Conservation (phyloP, 176 grass and related monocot species). For the Luzula sylvatica region DNA sequence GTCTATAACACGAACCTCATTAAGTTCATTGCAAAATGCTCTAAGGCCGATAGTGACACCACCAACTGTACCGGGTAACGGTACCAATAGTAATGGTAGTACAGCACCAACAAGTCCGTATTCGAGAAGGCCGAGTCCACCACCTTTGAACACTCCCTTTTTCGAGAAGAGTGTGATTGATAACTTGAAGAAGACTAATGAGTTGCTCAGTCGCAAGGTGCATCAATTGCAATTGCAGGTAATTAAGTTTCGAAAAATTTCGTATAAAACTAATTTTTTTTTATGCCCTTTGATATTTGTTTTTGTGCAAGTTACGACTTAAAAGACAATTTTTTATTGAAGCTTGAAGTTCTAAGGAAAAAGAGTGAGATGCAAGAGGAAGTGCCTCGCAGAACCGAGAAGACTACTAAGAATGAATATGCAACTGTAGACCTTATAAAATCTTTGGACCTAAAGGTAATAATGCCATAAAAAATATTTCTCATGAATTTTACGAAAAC, state of each 20-base stretch:
- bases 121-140: slow-evolving; percentile 32
- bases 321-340: background rate
- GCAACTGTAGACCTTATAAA: slow-evolving; percentile 51
- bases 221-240: slow-evolving; percentile 65
- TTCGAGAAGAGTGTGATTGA: slow-evolving; percentile 37
- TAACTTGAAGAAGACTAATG: slow-evolving; percentile 52
- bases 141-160: slow-evolving; percentile 33
- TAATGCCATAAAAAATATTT: background rate
- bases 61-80: slow-evolving; percentile 33
- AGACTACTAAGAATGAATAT: slow-evolving; percentile 29
- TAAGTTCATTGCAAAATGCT: slow-evolving; percentile 42
- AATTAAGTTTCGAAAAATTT: background rate
- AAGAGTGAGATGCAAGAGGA: slow-evolving; percentile 60
- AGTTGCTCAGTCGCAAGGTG: slow-evolving; percentile 53
- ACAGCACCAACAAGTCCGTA: slow-evolving; percentile 35
- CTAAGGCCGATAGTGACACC: slow-evolving; percentile 61
- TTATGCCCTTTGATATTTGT: background rate
- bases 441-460: slow-evolving; percentile 68
- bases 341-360: slow-evolving; percentile 49
- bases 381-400: slow-evolving; percentile 38
- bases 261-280: background rate
- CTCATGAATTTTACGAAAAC: background rate
- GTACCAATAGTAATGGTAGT: slow-evolving; percentile 12
- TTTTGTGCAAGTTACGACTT: background rate
- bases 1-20: slow-evolving; percentile 33